Evolutionary conservation across 805 yeast genomes (phyloP), one percentile per base, ranked within the genome.

Genomic region (Wickerhamiella brachini): DNA sequence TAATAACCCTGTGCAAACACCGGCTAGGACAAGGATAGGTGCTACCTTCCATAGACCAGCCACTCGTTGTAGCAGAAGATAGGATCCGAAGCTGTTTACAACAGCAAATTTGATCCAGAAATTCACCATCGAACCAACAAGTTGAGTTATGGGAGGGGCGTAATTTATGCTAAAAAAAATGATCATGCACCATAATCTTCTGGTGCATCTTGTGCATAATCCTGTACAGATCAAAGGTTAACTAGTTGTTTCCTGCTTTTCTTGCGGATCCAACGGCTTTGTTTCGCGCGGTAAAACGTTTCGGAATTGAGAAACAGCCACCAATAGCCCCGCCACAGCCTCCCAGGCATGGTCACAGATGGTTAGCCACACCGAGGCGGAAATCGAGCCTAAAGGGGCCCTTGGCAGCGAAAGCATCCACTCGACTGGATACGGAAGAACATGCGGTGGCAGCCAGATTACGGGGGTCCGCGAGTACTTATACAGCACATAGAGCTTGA

Each of bases 351-450:
- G 39, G 17, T 29, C 39, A 29, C 45, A 44, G 42, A 53, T 45
- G 17, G 47, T 18, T 65, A 76, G 71, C 85, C 83, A 79, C 5
- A 72, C 66, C 6, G 77, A 71, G 45, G 78, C 72, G 1, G 86
- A 83, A 18, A 83, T 70, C 0, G 83, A 74, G 12, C 87, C 86
- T 18, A 66, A 62, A 0, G 76, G 74, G n/a, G 81, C 74, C 49
- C 78, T 75, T 1, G 89, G 87, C 46, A 83, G 67, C n/a, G 84
- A 74, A 47, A 84, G 62, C 1, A 72, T 49, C 73, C 81, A 76
- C 54, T 79, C 78, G 8, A 80, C 61, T 34, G 67, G 63, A 49
- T 66, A 54, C 0, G 93, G 94, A 38, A 84, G 70, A 20, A 73
- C 66, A 1, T 78, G 76, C 15, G 63, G 58, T 0, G 88, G 86